Base-by-base conservation (phyloP, 345 rosid genomes). In the Pugionium dolabratum region DNA sequence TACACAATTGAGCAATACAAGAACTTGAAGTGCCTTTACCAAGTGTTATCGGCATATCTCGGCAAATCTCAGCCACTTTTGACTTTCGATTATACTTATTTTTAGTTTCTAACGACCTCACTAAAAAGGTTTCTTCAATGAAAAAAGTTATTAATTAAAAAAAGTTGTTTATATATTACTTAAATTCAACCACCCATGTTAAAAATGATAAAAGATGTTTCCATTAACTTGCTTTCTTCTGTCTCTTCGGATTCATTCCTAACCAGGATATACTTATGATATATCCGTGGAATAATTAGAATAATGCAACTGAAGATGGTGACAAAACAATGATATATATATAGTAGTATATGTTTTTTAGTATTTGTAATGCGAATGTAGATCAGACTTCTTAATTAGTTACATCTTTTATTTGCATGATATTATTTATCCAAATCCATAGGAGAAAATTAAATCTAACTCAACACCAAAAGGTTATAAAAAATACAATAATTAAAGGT, bases 211-310 rank as follows among this genome's bases (percentile, higher is more conserved):
- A 55, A 25, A 44, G 34, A 37, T 58, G 2, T 37, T 44, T 29
- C 37, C 39, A 48, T 32, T 33, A 51, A 52, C 27, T 41, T 58
- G 7, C 46, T 28, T 31, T 70, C 40, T 5, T 29, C 41, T 44
- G 74, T 37, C 74, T 61, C 67, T 61, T 70, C 54, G 62, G 54
- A 52, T 28, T 25, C 47, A 52, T 9, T 35, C 28, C 28, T 43
- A 44, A 67, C 67, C 74, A 69, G 27, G 36, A n/a, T 44, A 18
- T 18, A 18, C 18, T 18, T 18, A 18, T 18, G 18, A 18, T 8
- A 10, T 43, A 57, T 8, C 54, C 9, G 0, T 52, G 41, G 44
- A 6, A 0, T 6, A 30, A 9, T 28, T 32, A 25, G 10, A 40
- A 58, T 68, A 31, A 29, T 37, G 9, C 36, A 9, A 67, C 6